Percentiles rank a stretch among this genome's conserved stretches.
phyloP scores from a whole-genome alignment of 208 protist genomes.

The Crithidia bombi region DNA sequence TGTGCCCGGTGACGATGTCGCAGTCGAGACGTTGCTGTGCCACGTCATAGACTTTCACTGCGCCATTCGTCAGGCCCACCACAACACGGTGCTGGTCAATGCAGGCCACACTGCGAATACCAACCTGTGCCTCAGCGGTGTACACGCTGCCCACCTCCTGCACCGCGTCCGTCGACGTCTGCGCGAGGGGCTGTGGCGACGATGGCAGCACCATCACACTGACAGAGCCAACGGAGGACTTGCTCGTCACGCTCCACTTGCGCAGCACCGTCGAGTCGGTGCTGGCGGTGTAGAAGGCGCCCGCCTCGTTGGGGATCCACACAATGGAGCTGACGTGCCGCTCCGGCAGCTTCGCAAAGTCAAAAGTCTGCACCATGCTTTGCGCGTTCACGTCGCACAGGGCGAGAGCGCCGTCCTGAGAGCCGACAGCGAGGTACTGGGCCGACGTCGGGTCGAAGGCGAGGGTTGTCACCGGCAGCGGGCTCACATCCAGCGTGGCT shows the following conservation, averaged over 20 bases:
- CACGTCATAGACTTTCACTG: conserved; percentile 80
- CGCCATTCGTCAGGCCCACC: conserved; percentile 68
- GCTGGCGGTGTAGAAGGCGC: conserved; percentile 78
- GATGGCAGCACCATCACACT: conserved; percentile 35
- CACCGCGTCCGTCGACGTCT: neutral
- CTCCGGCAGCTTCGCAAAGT: conserved; percentile 37
- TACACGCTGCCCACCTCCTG: neutral
- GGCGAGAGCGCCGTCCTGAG: conserved; percentile 68
- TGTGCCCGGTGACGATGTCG: conserved; percentile 71
- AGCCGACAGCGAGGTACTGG: conserved; percentile 75
- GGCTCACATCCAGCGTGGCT: conserved; percentile 20
- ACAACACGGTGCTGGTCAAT: conserved; percentile 62
- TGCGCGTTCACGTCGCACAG: conserved; percentile 55
- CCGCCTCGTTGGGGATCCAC: conserved; percentile 63
- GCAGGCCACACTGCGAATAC: conserved; percentile 44
- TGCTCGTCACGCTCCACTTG: conserved; percentile 74
- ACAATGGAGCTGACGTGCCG: conserved; percentile 68
- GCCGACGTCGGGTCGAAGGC: conserved; percentile 76
- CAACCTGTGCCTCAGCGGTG: conserved; percentile 2
- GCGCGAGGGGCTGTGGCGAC: conserved; percentile 12
- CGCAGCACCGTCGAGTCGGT: conserved; percentile 50
- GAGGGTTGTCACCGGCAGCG: conserved; percentile 58
- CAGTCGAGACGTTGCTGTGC: conserved; percentile 54
- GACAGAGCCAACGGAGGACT: conserved; percentile 45
- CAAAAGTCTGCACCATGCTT: conserved; percentile 63